Conservation (phyloP, 208 protist species). For the Acanthamoeba sp. region DNA sequence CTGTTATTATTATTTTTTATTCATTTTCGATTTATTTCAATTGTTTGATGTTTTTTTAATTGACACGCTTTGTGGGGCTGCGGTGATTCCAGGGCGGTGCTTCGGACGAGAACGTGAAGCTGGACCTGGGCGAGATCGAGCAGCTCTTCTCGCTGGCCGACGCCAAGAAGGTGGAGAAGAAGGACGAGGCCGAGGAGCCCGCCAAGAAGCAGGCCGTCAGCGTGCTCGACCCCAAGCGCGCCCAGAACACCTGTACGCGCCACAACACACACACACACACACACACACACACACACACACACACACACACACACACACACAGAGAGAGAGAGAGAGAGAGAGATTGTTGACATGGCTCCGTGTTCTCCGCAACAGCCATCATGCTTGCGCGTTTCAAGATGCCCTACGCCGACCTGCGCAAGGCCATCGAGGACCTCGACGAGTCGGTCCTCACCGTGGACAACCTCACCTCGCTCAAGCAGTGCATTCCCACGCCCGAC, state of each 20-base stretch:
- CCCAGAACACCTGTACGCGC: constrained; percentile 20
- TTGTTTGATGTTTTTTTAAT: too few species aligned
- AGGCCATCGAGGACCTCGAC: constrained; percentile 65
- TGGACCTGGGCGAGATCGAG: constrained; percentile 21
- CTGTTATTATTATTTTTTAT: too few species aligned
- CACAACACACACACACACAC: too few species aligned
- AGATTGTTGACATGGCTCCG: neutral
- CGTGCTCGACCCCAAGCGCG: constrained; percentile 32
- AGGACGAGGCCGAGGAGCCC: constrained; percentile 18
- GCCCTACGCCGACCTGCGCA: constrained; percentile 58
- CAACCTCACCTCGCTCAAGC: constrained; percentile 54
- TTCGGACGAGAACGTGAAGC: constrained; percentile 21
- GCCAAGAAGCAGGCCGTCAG: constrained; percentile 44
- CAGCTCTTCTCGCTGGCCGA: constrained; percentile 40
- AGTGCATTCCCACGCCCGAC: constrained; percentile 67
- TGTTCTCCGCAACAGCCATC: constrained; percentile 2
- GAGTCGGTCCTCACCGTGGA: constrained; percentile 29
- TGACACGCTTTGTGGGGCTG: too few species aligned
- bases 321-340: too few species aligned
- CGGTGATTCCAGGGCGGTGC: constrained; percentile 23
- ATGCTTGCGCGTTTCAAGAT: constrained; percentile 75
- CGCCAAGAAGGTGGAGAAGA: constrained; percentile 19
- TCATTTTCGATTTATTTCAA: too few species aligned
- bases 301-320: neutral
- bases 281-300: too few species aligned